Percentiles rank a stretch among this genome's conserved stretches.
Evolutionary conservation across 2,329 filamentous ascomycete species (phyloP).

Genomic region (Pseudocercospora ulei): DNA sequence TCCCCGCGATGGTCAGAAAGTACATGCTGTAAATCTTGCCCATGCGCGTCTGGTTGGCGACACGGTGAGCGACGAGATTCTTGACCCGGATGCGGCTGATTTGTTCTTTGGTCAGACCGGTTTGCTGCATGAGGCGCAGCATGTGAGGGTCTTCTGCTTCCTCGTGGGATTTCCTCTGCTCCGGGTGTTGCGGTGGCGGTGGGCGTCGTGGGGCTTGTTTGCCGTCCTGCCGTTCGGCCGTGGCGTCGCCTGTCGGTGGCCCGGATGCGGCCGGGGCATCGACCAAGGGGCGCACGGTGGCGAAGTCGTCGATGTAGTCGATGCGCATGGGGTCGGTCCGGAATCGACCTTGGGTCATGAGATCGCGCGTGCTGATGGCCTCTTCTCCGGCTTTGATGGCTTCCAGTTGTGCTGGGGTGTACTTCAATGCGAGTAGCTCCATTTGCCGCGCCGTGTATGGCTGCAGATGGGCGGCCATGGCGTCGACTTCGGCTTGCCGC

Average conservation of each 20-base stretch:
- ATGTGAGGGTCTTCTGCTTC: constrained; percentile 39
- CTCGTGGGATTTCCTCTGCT: constrained; percentile 20
- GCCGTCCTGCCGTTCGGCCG: constrained; percentile 40
- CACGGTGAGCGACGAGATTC: constrained; percentile 60
- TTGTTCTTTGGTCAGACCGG: constrained; percentile 45
- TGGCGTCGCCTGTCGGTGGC: constrained; percentile 47
- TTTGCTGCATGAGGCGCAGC: constrained; percentile 48
- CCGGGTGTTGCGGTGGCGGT: constrained; percentile 33
- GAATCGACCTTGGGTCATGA: constrained; percentile 61
- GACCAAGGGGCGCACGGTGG: constrained; percentile 63
- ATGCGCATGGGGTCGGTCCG: constrained; percentile 63
- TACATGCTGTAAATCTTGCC: constrained; percentile 79
- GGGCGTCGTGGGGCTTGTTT: constrained; percentile 12
- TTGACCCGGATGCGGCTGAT: constrained; percentile 54
- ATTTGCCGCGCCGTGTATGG: constrained; percentile 60
- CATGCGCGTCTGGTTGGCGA: constrained; percentile 89
- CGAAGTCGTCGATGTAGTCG: constrained; percentile 74
- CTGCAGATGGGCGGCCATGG: constrained; percentile 19
- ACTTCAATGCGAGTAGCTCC: constrained; percentile 53
- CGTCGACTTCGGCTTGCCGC: constrained; percentile 20
- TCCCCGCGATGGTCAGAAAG: constrained; percentile 71
- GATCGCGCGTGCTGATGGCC: constrained; percentile 62
- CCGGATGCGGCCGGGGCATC: constrained; percentile 46
- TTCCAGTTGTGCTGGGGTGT: constrained; percentile 69
- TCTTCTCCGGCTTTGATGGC: constrained; percentile 73